A percentile compares a stretch with the other conserved stretches of the same genome.
These are phyloP conservation scores for Saccharomyces hybrid DNA, from an alignment of 1,139 yeast genomes.

Conservation along the genomic window DNA sequence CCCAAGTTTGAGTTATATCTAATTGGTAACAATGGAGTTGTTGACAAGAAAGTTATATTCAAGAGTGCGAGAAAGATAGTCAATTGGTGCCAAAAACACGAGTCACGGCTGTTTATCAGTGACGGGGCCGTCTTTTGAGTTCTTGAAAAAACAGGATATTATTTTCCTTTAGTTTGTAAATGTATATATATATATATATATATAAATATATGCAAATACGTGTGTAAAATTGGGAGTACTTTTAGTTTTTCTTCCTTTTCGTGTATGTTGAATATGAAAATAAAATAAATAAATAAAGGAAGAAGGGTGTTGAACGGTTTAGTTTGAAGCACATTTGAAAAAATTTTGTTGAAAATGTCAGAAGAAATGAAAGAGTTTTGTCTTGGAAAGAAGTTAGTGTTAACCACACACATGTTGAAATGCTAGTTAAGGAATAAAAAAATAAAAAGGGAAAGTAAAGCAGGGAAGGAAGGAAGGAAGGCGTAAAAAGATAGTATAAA, in stretches of 20 bases:
- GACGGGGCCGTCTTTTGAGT: slow-evolving; percentile 52
- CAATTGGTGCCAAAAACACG: slow-evolving; percentile 51
- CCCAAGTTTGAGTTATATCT: slow-evolving; percentile 51
- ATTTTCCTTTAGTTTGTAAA: not conserved
- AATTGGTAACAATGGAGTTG: slow-evolving; percentile 43
- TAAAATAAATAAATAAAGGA: not conserved
- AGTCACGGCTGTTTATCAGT: slow-evolving; percentile 50
- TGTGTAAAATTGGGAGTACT: not conserved
- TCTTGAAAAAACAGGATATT: too few species aligned
- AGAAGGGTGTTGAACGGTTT: slow-evolving; percentile 1
- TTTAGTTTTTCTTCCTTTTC: not conserved
- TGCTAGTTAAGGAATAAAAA: slow-evolving; percentile 6
- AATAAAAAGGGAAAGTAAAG: not conserved
- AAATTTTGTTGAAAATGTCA: slow-evolving; percentile 1
- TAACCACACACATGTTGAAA: slow-evolving; percentile 12
- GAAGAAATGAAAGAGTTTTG: not conserved
- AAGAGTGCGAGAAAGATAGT: slow-evolving; percentile 47
- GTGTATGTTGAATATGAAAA: not conserved
- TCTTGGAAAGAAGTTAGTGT: not conserved
- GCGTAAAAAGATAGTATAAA: not conserved
- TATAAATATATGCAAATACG: not conserved
- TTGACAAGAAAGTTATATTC: slow-evolving; percentile 42
- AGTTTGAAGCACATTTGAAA: not conserved
- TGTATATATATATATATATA: not conserved
- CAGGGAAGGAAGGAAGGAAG: not conserved